These are phyloP conservation scores for Rhodotorula sp. DNA, from an alignment of 1,284 basidiomycete species.

Conservation along the genomic window DNA sequence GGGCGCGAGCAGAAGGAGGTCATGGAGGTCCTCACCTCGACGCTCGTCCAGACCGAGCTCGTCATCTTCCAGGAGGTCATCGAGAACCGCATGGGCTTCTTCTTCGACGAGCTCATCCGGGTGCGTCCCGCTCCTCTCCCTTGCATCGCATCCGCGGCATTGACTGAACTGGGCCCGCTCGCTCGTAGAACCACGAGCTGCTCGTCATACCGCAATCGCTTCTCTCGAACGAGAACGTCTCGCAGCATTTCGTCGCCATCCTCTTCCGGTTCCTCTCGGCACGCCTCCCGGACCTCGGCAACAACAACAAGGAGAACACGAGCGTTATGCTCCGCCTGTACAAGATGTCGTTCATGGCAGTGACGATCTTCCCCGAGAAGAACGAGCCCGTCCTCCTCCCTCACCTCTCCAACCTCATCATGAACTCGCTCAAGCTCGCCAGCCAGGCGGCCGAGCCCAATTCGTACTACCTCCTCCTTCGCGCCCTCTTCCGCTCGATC, in stretches of 20 bases:
- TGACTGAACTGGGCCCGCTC: slow-evolving; percentile 5
- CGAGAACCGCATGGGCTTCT: slow-evolving; percentile 82
- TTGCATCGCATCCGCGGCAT: slow-evolving; percentile 44
- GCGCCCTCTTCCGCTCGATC: slow-evolving; percentile 93
- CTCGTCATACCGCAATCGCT: slow-evolving; percentile 85
- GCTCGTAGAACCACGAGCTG: slow-evolving; percentile 66
- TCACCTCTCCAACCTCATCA: slow-evolving; percentile 90
- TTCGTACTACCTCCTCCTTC: slow-evolving; percentile 92
- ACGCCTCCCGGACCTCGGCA: slow-evolving; percentile 76
- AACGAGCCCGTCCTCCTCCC: slow-evolving; percentile 93
- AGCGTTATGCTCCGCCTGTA: slow-evolving; percentile 85
- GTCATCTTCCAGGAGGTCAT: slow-evolving; percentile 91
- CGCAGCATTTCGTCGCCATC: slow-evolving; percentile 89
- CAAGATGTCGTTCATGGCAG: slow-evolving; percentile 94
- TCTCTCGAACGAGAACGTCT: slow-evolving; percentile 79
- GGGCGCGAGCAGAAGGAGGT: slow-evolving; percentile 80
- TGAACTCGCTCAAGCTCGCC: slow-evolving; percentile 94
- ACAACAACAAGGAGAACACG: slow-evolving; percentile 65
- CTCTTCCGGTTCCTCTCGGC: slow-evolving; percentile 85
- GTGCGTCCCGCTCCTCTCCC: slow-evolving; percentile 1
- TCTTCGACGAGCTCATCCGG: slow-evolving; percentile 72
- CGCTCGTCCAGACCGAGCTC: slow-evolving; percentile 77
- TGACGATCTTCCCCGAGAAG: slow-evolving; percentile 70
- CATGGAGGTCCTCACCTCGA: slow-evolving; percentile 79
- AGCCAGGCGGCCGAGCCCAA: slow-evolving; percentile 87